phyloP scores from a whole-genome alignment of 345 rosid genomes.

The Conringia planisiliqua region DNA sequence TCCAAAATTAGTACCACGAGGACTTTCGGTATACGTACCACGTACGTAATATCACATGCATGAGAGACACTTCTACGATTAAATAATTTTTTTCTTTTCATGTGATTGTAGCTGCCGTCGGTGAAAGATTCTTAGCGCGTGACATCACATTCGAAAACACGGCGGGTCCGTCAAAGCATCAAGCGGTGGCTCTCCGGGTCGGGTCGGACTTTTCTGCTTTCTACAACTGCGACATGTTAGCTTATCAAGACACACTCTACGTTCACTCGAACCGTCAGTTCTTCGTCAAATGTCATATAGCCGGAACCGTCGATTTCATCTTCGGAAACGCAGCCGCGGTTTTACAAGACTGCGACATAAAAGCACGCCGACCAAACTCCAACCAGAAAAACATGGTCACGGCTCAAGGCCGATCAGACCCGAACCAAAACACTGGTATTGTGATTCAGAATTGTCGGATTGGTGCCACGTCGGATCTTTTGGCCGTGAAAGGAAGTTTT shows the following conservation, averaged over 20 bases:
- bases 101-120: slow-evolving; percentile 49
- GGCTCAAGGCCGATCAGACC: slow-evolving; percentile 70
- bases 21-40: neutral
- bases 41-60: slow-evolving; percentile 1
- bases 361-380: slow-evolving; percentile 57
- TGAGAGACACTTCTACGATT: neutral
- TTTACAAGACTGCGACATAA: slow-evolving; percentile 65
- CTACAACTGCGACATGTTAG: slow-evolving; percentile 53
- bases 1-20: neutral
- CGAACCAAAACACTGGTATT: slow-evolving; percentile 68
- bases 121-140: slow-evolving; percentile 67
- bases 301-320: slow-evolving; percentile 74
- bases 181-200: slow-evolving; percentile 76
- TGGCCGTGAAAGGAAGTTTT: slow-evolving; percentile 30
- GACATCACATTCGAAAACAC: slow-evolving; percentile 70
- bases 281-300: slow-evolving; percentile 44
- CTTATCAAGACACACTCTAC: slow-evolving; percentile 80
- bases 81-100: neutral
- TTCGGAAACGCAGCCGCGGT: slow-evolving; percentile 69
- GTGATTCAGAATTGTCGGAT: slow-evolving; percentile 70
- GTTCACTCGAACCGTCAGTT: slow-evolving; percentile 72
- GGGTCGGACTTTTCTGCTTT: slow-evolving; percentile 63
- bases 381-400: slow-evolving; percentile 73
- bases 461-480: slow-evolving; percentile 58
- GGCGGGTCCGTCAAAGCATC: slow-evolving; percentile 78